Percentiles rank a stretch among this genome's conserved stretches.
Evolutionary conservation across 2,329 filamentous ascomycete species (phyloP).

Genomic region (Dactylellina leptospora): DNA sequence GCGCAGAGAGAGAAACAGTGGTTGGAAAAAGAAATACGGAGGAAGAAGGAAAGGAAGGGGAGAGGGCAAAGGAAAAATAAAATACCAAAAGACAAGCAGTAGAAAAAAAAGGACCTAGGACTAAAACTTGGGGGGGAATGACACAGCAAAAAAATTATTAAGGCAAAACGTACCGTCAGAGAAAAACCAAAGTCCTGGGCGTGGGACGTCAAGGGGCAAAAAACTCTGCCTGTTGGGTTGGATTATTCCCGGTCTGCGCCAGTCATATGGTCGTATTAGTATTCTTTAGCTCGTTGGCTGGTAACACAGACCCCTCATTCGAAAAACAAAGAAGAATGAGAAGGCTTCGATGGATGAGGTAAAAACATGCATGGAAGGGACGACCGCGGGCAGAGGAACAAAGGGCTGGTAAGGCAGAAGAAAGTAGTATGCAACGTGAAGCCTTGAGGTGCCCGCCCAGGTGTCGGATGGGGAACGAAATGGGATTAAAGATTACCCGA

Average conservation of each 20-base stretch:
- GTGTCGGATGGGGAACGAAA: constrained; percentile 12
- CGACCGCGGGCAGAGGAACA: constrained; percentile 12
- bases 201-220: constrained; percentile 44
- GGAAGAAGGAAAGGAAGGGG: constrained; percentile 18
- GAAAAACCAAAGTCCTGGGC: constrained; percentile 51
- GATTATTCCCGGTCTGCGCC: constrained; percentile 42
- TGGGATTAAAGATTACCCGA: constrained; percentile 24
- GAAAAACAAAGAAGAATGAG: neutral
- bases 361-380: constrained; percentile 10
- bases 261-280: constrained; percentile 23
- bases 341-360: constrained; percentile 22
- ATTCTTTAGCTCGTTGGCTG: constrained; percentile 25
- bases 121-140: constrained; percentile 33
- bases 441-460: constrained; percentile 38
- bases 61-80: constrained; percentile 51
- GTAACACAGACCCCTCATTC: constrained; percentile 34
- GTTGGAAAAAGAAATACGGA: constrained; percentile 43
- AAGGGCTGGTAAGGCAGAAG: constrained; percentile 22
- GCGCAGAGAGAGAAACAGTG: constrained; percentile 37
- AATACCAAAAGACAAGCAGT: constrained; percentile 25
- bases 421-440: constrained; percentile 25
- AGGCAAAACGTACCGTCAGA: constrained; percentile 52
- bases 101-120: constrained; percentile 51
- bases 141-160: constrained; percentile 44
- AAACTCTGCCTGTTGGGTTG: constrained; percentile 49